Conservation (phyloP, 1,139 yeast species). For the Magnusiomyces suaveolens region DNA sequence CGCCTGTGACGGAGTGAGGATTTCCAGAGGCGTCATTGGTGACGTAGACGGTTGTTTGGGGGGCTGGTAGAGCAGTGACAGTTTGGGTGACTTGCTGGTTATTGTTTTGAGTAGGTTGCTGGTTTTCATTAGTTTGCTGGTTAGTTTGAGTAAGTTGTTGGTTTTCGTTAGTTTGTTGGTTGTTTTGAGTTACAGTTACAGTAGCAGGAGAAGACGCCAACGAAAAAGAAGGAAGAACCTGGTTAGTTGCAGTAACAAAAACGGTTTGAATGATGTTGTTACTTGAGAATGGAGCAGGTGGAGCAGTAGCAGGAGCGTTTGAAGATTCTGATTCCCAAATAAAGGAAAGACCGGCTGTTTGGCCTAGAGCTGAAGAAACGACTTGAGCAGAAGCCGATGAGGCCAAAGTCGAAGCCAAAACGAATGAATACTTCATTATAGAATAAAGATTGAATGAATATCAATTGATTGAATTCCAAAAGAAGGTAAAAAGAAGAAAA, state of each 20-base stretch:
- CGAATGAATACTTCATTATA: not conserved
- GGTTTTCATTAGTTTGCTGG: not conserved
- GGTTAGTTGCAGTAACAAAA: not conserved
- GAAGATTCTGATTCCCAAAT: not conserved
- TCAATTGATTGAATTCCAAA: not conserved
- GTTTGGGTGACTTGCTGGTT: not conserved
- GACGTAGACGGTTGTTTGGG: not conserved
- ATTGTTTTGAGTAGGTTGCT: not conserved
- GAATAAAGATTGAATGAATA: not conserved
- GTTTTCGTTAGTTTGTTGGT: not conserved
- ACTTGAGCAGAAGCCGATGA: not conserved
- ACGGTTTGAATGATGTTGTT: not conserved
- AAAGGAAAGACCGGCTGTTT: constrained; percentile 4
- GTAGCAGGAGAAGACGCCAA: not conserved
- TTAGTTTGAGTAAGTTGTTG: not conserved
- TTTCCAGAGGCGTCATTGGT: not conserved
- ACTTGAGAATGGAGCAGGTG: not conserved
- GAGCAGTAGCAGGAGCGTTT: not conserved
- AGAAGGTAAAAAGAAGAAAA: not conserved
- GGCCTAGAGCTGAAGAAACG: not conserved
- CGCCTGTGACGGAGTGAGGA: not conserved
- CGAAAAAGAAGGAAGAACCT: not conserved
- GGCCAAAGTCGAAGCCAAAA: not conserved
- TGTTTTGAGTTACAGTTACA: not conserved
- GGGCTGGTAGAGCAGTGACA: not conserved